Base-by-base conservation (phyloP, 169 alveolate genomes). In the Neospora caninum region DNA sequence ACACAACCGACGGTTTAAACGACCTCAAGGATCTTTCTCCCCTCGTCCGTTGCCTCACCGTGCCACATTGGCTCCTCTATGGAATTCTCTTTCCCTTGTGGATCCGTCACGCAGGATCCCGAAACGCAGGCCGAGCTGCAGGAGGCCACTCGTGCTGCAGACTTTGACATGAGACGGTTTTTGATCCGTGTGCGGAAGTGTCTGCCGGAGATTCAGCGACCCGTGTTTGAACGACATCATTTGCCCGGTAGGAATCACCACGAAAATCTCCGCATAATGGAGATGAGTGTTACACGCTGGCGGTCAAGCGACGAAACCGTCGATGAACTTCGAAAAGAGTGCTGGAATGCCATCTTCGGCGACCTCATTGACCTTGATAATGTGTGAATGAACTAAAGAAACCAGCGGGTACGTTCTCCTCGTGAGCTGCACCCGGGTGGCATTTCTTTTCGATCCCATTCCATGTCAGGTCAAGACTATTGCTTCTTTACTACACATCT, bases 271-370 rank as follows among this genome's bases (percentile, higher is more conserved):
- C 91, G 80, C 9, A 31, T 67, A 41, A 22, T 93, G 49, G 95
- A 93, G 38, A 93, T 25, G 88, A 80, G 94, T 38, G 95, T 88
- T 13, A 6, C 88, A 20, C 88, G 6, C 42, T 93, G 95, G 95
- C 42, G 94, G 67, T 64, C 45, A 25, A 31, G 20, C 31, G 93
- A 87, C 78, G 88, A 39, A 18, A 69, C n/a, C 4, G 58, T 93
- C 0, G 94, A 54, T 4, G 91, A 53, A 67, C 88, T 93, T 0
- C 53, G 87, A 18, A 42, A 45, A 69, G 95, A 93, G 80, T 93
- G 95, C 43, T 84, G 91, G 58, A 29, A 41, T 34, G 95, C 95
- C 31, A 58, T 93, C 34, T 93, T 93, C 80, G 95, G 95, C 22
- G 95, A 93, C 38, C 91, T 88, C 4, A 67, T 91, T 2, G 95